Evolutionary conservation across 305 asterid genomes (phyloP), one percentile per base, ranked within the genome.

Genomic region (Fraxinus floribunda): DNA sequence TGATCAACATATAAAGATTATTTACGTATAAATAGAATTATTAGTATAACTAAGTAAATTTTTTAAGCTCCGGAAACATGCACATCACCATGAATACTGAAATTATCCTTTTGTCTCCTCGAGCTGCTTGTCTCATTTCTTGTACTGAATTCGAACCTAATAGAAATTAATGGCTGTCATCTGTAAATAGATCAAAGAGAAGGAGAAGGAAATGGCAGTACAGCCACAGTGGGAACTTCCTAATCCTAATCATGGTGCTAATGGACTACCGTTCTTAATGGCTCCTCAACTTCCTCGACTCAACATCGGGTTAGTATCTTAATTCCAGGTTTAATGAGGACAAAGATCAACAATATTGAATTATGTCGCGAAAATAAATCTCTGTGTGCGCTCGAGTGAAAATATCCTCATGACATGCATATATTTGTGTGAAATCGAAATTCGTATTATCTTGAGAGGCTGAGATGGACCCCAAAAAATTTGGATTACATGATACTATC

Each of bases 151-250:
- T 0, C 0, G 18, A 13, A 29, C 10, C 36, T 68, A 68, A 29
- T 29, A 80, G 34, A 36, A 13, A 8, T 35, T 22, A 75, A 0
- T 46, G 34, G 16, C 20, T 3, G 8, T 41, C 60, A 9, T 76
- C 20, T 41, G 62, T 24, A 76, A 70, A 66, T 46, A 92, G 98
- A 91, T 95, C 81, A 90, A 91, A 85, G 95, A 93, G 73, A 92
- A 86, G 83, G 94, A 92, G 83, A 91, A 90, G 82, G 86, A 86
- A 77, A 88, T 89, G 78, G 88, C 79, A 9, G 85, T 85, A 8
- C 89, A 83, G 78, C 88, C 87, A 5, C 86, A 72, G 75, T 91
- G 94, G 95, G 93, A 88, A 83, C 95, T 89, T 41, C 94, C 86
- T 77, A 46, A 46, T 46, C 57, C 18, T 46, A 88, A 85, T 26